These are phyloP conservation scores for Monilinia aucupariae DNA, from an alignment of 2,329 filamentous ascomycete species.

Conservation along the genomic window DNA sequence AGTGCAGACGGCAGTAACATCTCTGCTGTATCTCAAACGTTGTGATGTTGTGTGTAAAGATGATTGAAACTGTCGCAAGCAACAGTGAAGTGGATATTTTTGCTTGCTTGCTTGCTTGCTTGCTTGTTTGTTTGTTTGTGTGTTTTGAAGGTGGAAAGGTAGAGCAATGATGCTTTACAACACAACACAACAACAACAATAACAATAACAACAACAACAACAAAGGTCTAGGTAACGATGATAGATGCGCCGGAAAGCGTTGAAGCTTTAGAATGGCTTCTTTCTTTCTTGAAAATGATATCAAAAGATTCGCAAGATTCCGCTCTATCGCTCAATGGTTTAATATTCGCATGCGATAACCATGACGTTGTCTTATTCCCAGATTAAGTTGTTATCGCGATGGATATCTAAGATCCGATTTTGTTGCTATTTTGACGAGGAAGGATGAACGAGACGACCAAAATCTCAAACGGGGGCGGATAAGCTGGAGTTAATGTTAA, in stretches of 20 bases:
- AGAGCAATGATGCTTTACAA: constrained; percentile 17
- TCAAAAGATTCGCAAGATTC: constrained; percentile 4
- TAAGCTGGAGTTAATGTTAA: constrained; percentile 12
- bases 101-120: too few relatives aligned
- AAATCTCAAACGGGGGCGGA: constrained; percentile 14
- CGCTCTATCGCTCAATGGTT: not conserved
- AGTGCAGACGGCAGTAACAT: constrained; percentile 58
- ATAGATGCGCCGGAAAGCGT: constrained; percentile 27
- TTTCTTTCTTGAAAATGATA: constrained; percentile 1
- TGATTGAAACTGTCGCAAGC: constrained; percentile 1
- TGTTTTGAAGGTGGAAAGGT: constrained; percentile 5
- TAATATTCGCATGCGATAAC: not conserved
- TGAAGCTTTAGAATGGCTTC: constrained; percentile 14
- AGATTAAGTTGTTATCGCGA: not conserved
- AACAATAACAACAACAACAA: too few relatives aligned
- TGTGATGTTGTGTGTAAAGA: not conserved
- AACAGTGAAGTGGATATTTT: not conserved
- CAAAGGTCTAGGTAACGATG: not conserved
- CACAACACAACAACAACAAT: too few relatives aligned
- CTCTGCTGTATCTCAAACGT: constrained; percentile 20
- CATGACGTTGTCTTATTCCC: not conserved
- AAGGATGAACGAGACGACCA: constrained; percentile 14
- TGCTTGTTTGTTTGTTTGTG: not conserved
- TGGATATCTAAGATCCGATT: not conserved
- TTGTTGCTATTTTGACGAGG: constrained; percentile 6